Evolutionary conservation across 2,329 filamentous ascomycete species (phyloP).

Genomic region (Colletotrichum viniferum): DNA sequence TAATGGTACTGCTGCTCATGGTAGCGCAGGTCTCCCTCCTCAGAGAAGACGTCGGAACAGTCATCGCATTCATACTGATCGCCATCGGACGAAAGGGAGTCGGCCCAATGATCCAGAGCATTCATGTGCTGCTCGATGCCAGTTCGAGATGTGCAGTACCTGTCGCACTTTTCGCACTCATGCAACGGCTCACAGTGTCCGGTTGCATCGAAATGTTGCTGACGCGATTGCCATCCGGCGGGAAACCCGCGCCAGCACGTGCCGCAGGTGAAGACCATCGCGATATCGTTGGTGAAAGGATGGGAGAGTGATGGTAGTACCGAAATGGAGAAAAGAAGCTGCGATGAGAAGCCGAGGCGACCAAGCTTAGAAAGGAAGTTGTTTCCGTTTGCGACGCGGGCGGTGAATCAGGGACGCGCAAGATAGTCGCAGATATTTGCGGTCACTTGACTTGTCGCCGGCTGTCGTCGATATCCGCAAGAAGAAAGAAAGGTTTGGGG

Average conservation of each 20-base stretch:
- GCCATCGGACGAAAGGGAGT: not conserved
- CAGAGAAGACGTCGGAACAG: slow-evolving; percentile 29
- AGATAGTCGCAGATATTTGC: not conserved
- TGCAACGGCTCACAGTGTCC: not conserved
- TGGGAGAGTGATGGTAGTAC: not conserved
- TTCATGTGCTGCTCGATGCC: slow-evolving; percentile 32
- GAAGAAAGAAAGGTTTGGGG: not conserved
- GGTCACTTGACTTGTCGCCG: accelerated
- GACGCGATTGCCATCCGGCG: slow-evolving; percentile 11
- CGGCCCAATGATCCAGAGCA: slow-evolving; percentile 26
- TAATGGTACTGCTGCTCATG: not conserved
- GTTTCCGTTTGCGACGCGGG: not conserved
- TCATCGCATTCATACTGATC: slow-evolving; percentile 31
- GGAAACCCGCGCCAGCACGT: slow-evolving; percentile 17
- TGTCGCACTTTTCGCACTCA: slow-evolving; percentile 31
- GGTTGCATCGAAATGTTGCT: slow-evolving; percentile 16
- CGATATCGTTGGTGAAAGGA: not conserved
- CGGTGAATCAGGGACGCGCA: not conserved
- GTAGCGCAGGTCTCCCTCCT: slow-evolving; percentile 20
- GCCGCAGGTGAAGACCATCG: slow-evolving; percentile 14
- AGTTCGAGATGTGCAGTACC: slow-evolving; percentile 22
- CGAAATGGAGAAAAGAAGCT: not conserved
- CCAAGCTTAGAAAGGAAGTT: not conserved
- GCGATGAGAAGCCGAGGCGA: not conserved
- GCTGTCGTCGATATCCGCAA: not conserved